Conservation (phyloP, 176 grass and related monocot genomes). For the Saccharum spontaneum region DNA sequence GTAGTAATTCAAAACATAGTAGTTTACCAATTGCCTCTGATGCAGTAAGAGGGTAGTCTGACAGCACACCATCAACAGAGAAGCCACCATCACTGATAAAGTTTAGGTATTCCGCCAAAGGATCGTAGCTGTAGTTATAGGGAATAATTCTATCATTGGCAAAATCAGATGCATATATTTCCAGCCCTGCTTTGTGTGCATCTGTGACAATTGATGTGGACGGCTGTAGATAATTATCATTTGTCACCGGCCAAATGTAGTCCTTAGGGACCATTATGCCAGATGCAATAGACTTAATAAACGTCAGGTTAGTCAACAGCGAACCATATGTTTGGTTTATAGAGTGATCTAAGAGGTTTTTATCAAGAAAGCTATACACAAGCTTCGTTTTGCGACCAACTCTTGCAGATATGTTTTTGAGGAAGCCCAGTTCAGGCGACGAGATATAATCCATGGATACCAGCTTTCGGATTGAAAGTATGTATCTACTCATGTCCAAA, state of each 20-base stretch:
- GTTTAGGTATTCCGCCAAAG: constrained; percentile 61
- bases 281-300: constrained; percentile 62
- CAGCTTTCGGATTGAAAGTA: constrained; percentile 46
- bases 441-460: constrained; percentile 59
- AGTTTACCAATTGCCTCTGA: constrained; percentile 71
- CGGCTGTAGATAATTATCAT: constrained; percentile 54
- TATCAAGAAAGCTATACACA: constrained; percentile 62
- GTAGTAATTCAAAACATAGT: neutral
- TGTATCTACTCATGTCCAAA: constrained; percentile 59
- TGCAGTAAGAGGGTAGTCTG: constrained; percentile 76
- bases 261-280: constrained; percentile 85
- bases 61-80: constrained; percentile 82
- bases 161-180: constrained; percentile 82
- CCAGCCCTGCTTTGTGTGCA: constrained; percentile 67
- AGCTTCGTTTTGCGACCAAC: constrained; percentile 60
- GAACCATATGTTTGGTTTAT: constrained; percentile 60
- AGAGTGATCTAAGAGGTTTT: constrained; percentile 50
- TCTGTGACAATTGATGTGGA: constrained; percentile 40
- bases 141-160: constrained; percentile 77
- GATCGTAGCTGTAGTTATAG: constrained; percentile 95
- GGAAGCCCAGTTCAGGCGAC: constrained; percentile 73
- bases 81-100: constrained; percentile 52
- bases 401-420: constrained; percentile 53
- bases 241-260: constrained; percentile 71
- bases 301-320: constrained; percentile 61